phyloP scores from a whole-genome alignment of 2,329 filamentous ascomycete species.

The Sclerotinia nivalis region DNA sequence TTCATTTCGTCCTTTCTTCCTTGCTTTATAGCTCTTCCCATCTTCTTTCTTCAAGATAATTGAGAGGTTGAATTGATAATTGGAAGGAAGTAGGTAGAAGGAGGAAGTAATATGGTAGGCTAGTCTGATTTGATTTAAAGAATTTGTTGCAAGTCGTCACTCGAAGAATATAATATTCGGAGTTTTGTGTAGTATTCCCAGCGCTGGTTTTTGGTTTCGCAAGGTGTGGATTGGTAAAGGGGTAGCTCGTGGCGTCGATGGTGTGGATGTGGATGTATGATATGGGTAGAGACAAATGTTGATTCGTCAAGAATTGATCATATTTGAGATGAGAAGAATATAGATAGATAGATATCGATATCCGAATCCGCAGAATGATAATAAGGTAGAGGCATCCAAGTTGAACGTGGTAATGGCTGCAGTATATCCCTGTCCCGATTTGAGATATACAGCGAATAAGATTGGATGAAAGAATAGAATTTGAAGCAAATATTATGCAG shows the following conservation, averaged over 20 bases:
- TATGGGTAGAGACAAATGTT: background rate
- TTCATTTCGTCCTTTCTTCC: too few relatives aligned
- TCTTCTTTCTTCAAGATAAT: too few relatives aligned
- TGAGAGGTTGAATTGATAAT: too few relatives aligned
- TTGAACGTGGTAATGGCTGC: slow-evolving; percentile 35
- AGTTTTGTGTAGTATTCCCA: background rate
- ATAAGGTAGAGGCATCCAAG: background rate
- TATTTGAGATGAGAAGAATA: background rate
- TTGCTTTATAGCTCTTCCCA: too few relatives aligned
- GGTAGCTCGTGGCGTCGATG: background rate
- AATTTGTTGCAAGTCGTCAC: slow-evolving; percentile 3
- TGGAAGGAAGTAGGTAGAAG: too few relatives aligned
- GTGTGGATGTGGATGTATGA: background rate
- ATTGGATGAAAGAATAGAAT: slow-evolving; percentile 27
- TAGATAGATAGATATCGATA: background rate
- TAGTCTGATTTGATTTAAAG: background rate
- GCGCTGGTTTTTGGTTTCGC: background rate
- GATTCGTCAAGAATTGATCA: too few relatives aligned
- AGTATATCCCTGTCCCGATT: slow-evolving; percentile 23
- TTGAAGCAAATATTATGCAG: slow-evolving; percentile 25
- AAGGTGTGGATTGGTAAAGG: too few relatives aligned
- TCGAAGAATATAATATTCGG: background rate
- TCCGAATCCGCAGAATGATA: background rate
- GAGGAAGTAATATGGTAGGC: too few relatives aligned
- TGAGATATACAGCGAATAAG: slow-evolving; percentile 4